phyloP scores from a whole-genome alignment of 371 early-diverging fungal genomes.

The Mucor indicus region DNA sequence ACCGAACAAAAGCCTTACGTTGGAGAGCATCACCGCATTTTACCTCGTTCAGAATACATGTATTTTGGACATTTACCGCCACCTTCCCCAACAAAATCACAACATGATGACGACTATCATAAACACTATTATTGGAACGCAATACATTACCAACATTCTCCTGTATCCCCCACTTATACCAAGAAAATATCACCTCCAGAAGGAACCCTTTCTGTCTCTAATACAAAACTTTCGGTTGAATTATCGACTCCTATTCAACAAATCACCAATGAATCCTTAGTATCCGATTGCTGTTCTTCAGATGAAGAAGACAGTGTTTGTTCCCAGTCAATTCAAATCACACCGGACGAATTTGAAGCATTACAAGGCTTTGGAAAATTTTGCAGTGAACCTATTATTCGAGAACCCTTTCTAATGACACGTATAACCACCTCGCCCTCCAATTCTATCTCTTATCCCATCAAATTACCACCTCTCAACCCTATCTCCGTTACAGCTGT shows the following conservation, averaged over 20 bases:
- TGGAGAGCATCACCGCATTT: background rate
- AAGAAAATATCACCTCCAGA: too few relatives aligned
- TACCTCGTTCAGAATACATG: too few relatives aligned
- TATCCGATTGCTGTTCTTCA: background rate
- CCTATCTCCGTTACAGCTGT: conserved; percentile 1
- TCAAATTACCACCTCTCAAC: conserved; percentile 10
- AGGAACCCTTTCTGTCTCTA: background rate
- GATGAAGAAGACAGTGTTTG: background rate
- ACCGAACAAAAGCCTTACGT: background rate
- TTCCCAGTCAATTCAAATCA: conserved; percentile 13
- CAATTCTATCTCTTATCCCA: background rate
- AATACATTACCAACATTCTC: background rate
- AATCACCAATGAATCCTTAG: background rate
- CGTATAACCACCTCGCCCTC: conserved; percentile 5
- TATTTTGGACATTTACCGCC: background rate
- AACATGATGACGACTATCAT: background rate
- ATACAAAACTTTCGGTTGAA: conserved; percentile 8
- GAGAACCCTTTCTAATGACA: conserved; percentile 41
- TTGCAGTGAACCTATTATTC: conserved; percentile 45
- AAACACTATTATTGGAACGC: too few relatives aligned
- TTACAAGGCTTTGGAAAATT: conserved; percentile 41
- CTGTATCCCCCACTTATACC: too few relatives aligned
- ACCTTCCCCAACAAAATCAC: conserved; percentile 5
- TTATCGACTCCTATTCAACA: conserved; percentile 17
- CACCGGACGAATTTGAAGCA: conserved; percentile 45